Evolutionary conservation across 805 yeast species (phyloP).

Genomic region (Geotrichum ghanense): DNA sequence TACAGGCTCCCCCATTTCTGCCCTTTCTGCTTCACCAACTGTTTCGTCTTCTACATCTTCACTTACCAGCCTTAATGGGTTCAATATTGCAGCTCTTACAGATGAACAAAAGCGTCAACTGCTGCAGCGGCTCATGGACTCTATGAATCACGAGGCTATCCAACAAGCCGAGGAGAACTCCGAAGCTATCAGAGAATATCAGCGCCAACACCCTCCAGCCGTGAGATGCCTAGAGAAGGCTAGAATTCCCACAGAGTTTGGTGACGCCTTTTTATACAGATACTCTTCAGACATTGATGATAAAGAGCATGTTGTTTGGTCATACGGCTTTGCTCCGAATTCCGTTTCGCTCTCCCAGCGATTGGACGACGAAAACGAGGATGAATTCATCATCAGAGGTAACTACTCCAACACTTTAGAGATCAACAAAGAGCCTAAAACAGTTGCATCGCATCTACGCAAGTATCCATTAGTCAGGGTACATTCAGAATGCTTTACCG

Average conservation of each 20-base stretch:
- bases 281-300: neutral
- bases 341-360: neutral
- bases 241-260: neutral
- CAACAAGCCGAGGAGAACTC: neutral
- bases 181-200: neutral
- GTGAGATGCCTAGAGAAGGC: neutral
- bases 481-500: slow-evolving; percentile 97
- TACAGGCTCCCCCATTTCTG: neutral
- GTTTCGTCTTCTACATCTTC: neutral
- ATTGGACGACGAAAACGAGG: neutral
- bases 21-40: neutral
- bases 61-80: neutral
- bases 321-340: neutral
- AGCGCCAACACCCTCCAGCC: neutral
- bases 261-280: neutral
- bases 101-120: neutral
- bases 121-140: neutral
- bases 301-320: slow-evolving; percentile 1
- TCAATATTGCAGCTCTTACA: neutral
- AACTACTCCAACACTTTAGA: neutral
- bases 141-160: neutral
- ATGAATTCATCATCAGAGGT: neutral
- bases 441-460: neutral
- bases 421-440: neutral
- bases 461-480: slow-evolving; percentile 56